A percentile compares a stretch with the other conserved stretches of the same genome.
Conservation (phyloP, 2,329 filamentous ascomycete species). For the Colletotrichum coccodes region DNA sequence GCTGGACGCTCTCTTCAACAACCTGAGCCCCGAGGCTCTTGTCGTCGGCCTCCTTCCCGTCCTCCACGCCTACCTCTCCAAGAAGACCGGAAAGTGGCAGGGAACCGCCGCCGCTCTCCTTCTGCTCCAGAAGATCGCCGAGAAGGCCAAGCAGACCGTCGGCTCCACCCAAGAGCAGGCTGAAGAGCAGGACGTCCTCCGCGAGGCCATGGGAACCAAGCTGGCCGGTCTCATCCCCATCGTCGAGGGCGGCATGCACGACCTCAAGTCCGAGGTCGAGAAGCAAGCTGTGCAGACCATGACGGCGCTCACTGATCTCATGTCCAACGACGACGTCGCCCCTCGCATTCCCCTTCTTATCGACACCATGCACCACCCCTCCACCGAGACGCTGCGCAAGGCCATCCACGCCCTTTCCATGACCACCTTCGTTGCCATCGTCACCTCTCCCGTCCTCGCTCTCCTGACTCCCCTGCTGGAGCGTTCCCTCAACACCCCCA, state of each 20-base stretch:
- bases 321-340: constrained; percentile 96
- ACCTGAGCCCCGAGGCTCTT: constrained; percentile 83
- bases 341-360: constrained; percentile 92
- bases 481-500: constrained; percentile 90
- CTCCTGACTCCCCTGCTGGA: constrained; percentile 95
- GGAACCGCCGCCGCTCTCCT: constrained; percentile 88
- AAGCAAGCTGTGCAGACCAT: constrained; percentile 95
- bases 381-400: constrained; percentile 87
- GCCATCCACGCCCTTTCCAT: constrained; percentile 96
- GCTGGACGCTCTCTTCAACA: constrained; percentile 85
- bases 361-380: constrained; percentile 95
- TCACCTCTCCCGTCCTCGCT: constrained; percentile 94
- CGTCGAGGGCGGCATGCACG: constrained; percentile 94
- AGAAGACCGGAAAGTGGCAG: constrained; percentile 95
- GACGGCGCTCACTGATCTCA: constrained; percentile 86
- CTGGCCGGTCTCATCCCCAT: constrained; percentile 89
- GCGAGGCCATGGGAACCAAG: constrained; percentile 89
- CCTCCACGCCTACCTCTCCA: constrained; percentile 79
- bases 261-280: constrained; percentile 87
- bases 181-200: constrained; percentile 85
- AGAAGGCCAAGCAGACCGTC: constrained; percentile 88
- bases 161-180: constrained; percentile 85
- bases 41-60: constrained; percentile 84
- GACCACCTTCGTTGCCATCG: constrained; percentile 97
- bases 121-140: constrained; percentile 91